phyloP scores from a whole-genome alignment of 116 monocot species.

The Iris pallida region DNA sequence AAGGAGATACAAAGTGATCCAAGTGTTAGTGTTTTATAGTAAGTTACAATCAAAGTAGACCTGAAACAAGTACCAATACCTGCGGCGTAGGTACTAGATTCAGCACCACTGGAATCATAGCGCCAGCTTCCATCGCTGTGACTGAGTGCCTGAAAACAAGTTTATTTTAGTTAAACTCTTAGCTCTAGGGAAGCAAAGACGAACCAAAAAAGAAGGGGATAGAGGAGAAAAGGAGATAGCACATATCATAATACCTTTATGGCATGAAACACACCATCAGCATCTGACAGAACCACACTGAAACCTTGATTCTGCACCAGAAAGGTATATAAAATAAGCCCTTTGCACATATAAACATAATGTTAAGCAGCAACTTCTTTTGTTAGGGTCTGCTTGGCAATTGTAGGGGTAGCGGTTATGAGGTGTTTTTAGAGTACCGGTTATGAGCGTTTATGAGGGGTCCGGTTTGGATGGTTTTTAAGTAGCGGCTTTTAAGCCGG shows the following conservation, averaged over 20 bases:
- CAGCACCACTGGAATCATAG: conserved; percentile 57
- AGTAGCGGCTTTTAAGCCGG: too few species aligned
- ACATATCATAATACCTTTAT: conserved; percentile 48
- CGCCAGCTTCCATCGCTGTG: conserved; percentile 97
- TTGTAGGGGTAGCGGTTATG: too few species aligned
- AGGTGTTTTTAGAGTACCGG: too few species aligned
- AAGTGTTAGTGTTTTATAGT: too few species aligned
- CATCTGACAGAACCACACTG: conserved; percentile 47
- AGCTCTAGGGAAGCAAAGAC: background rate
- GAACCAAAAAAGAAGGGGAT: background rate
- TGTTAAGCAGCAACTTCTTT: too few species aligned
- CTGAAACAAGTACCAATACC: conserved; percentile 30
- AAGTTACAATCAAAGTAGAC: background rate
- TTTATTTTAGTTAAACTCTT: background rate
- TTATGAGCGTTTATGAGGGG: too few species aligned
- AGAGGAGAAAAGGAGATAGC: background rate
- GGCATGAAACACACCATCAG: conserved; percentile 61
- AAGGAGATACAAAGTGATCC: too few species aligned
- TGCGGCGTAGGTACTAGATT: conserved; percentile 84
- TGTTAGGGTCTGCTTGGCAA: too few species aligned
- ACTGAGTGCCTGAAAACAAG: conserved; percentile 56
- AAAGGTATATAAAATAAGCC: background rate
- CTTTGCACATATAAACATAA: too few species aligned
- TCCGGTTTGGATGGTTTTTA: too few species aligned
- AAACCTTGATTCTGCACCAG: conserved; percentile 62